Evolutionary conservation across 495 filamentous ascomycete genomes (phyloP).

Genomic region (Oidiodendron maius): DNA sequence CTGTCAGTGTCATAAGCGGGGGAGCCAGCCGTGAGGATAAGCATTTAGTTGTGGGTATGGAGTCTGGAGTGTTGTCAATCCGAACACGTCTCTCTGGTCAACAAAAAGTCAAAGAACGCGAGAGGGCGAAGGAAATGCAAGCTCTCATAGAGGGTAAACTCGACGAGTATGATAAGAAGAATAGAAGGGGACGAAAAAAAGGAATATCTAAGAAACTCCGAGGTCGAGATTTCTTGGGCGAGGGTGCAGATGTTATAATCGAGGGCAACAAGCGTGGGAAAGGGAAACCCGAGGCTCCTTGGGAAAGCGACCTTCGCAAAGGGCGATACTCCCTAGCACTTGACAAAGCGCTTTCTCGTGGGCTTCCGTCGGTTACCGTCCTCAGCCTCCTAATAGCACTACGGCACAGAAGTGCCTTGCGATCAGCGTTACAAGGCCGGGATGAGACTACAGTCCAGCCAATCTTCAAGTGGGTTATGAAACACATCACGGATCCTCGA

Average conservation of each 20-base stretch:
- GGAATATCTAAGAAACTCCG: slow-evolving; percentile 64
- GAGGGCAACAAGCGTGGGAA: slow-evolving; percentile 56
- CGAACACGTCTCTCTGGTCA: slow-evolving; percentile 80
- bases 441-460: slow-evolving; percentile 79
- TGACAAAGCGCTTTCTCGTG: slow-evolving; percentile 61
- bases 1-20: slow-evolving; percentile 65
- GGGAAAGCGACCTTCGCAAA: slow-evolving; percentile 76
- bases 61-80: slow-evolving; percentile 77
- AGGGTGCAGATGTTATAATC: slow-evolving; percentile 83
- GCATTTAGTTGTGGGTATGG: slow-evolving; percentile 88
- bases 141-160: slow-evolving; percentile 73
- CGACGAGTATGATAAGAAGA: slow-evolving; percentile 57
- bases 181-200: slow-evolving; percentile 58
- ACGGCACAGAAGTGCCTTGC: slow-evolving; percentile 79
- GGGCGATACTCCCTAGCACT: slow-evolving; percentile 72
- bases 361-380: slow-evolving; percentile 48
- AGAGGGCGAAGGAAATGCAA: slow-evolving; percentile 79
- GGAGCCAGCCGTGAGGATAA: slow-evolving; percentile 62
- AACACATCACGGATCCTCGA: slow-evolving; percentile 71
- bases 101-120: slow-evolving; percentile 55
- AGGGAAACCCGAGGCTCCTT: slow-evolving; percentile 58
- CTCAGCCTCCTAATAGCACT: slow-evolving; percentile 79
- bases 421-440: slow-evolving; percentile 73
- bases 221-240: slow-evolving; percentile 77
- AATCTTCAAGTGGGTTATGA: slow-evolving; percentile 75